Conservation (phyloP, 2,329 filamentous ascomycete genomes). For the Clarireedia hainanense region DNA sequence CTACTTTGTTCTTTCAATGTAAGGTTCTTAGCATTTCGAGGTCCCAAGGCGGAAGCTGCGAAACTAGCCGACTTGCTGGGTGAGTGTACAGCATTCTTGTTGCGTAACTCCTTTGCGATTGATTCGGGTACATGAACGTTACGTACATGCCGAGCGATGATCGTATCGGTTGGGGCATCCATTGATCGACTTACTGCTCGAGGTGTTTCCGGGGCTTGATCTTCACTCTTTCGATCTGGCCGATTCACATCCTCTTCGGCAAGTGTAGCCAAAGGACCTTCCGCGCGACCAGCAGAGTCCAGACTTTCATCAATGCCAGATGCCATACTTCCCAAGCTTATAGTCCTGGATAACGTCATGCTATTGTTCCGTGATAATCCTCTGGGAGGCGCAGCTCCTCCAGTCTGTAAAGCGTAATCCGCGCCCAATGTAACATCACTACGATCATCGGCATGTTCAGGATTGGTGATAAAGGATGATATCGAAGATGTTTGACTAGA, state of each 20-base stretch:
- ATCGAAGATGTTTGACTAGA: slow-evolving; percentile 52
- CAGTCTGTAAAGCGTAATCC: slow-evolving; percentile 77
- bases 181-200: slow-evolving; percentile 47
- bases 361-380: slow-evolving; percentile 41
- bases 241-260: slow-evolving; percentile 46
- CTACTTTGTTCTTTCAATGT: slow-evolving; percentile 96
- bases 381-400: slow-evolving; percentile 58
- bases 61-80: slow-evolving; percentile 43
- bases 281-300: slow-evolving; percentile 30
- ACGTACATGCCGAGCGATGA: slow-evolving; percentile 78
- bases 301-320: slow-evolving; percentile 57
- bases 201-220: slow-evolving; percentile 59
- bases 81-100: slow-evolving; percentile 58
- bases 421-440: slow-evolving; percentile 69
- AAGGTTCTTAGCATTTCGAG: slow-evolving; percentile 58
- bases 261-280: slow-evolving; percentile 46
- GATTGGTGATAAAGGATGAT: slow-evolving; percentile 49
- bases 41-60: slow-evolving; percentile 40
- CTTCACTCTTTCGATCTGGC: slow-evolving; percentile 41
- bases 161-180: slow-evolving; percentile 72
- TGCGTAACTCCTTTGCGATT: slow-evolving; percentile 76
- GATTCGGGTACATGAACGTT: slow-evolving; percentile 89
- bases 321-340: slow-evolving; percentile 84
- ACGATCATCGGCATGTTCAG: slow-evolving; percentile 41
- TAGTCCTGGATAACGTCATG: slow-evolving; percentile 62